Percentiles rank a stretch among this genome's conserved stretches.
phyloP scores from a whole-genome alignment of 352 stramenopile species.

The Phytophthora sp. region DNA sequence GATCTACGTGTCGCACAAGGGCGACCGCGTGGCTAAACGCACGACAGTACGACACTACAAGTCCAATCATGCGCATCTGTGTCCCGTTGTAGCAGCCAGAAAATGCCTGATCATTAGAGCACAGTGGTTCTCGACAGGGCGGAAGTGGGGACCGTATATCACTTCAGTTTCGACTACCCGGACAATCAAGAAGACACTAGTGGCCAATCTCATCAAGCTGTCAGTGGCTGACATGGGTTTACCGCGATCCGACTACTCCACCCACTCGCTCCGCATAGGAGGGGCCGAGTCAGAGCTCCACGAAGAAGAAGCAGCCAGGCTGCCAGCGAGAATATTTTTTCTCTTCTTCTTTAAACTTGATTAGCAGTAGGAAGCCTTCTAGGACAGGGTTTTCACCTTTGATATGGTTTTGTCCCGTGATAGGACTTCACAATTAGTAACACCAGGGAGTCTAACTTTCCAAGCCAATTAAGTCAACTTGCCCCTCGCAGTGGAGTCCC shows the following conservation, averaged over 20 bases:
- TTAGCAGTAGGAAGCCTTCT: too few relatives aligned
- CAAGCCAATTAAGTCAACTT: background rate
- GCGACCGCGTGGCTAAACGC: background rate
- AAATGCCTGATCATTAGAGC: conserved; percentile 15
- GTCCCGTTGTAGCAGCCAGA: conserved; percentile 20
- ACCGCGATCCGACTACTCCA: background rate
- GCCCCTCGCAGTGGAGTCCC: background rate
- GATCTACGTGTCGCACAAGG: conserved; percentile 13
- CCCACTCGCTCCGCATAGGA: background rate
- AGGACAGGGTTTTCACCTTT: too few relatives aligned
- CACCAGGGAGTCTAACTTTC: background rate
- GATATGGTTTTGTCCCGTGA: too few relatives aligned
- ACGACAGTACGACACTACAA: conserved; percentile 18
- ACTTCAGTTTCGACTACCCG: conserved; percentile 5
- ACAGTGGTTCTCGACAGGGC: background rate
- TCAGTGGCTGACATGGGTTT: background rate
- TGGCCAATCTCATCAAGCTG: background rate
- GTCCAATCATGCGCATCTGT: conserved; percentile 6
- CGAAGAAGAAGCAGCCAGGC: background rate
- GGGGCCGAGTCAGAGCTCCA: background rate
- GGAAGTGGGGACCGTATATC: conserved; percentile 11
- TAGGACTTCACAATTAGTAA: too few relatives aligned
- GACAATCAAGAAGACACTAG: background rate
- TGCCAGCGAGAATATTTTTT: background rate
- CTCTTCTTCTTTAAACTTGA: too few relatives aligned